Evolutionary conservation across 2,329 filamentous ascomycete species (phyloP), one percentile per base, ranked within the genome.

Genomic region (Colletotrichum tanaceti): DNA sequence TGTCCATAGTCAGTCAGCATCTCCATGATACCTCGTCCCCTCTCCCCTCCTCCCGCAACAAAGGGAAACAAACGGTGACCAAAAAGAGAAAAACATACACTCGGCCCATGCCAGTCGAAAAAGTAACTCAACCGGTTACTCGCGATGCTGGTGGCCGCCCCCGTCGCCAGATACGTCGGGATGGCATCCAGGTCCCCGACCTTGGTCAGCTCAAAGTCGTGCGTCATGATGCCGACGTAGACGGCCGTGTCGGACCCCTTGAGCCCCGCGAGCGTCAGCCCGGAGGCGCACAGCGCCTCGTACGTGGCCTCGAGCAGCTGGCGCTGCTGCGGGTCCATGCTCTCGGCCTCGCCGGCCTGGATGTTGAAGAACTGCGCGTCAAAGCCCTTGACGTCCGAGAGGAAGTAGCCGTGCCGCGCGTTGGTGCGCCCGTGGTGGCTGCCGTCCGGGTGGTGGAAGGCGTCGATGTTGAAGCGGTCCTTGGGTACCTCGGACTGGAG

Each of bases 51-150:
- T n/a, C n/a, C n/a, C n/a, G n/a, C n/a, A n/a, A n/a, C n/a, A n/a
- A n/a, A n/a, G n/a, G n/a, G n/a, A n/a, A n/a, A n/a, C n/a, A n/a
- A n/a, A n/a, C n/a, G n/a, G n/a, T n/a, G n/a, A n/a, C n/a, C n/a
- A n/a, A n/a, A n/a, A n/a, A 24, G 28, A 32, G 6, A 32, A 32
- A 32, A 20, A 22, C 62, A 24, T 52, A 80, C 73, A 43, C 76
- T 78, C 9, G 79, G 78, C 2, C 80, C 80, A n/a, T 76, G 73
- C 63, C 80, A 73, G 63, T 82, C 79, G 53, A 81, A 78, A 63
- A 79, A 78, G 61, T 79, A 81, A 0, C 78, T 80, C 24, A 83
- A 74, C 1, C 80, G 75, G 65, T 82, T 82, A 0, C 79, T 75
- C 52, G 79, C 68, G 24, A 80, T 79, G 16, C 75, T 73, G 18